Percentiles rank a stretch among this genome's conserved stretches.
These are phyloP conservation scores for Silene noctiflora DNA, from an alignment of 179 eudicot genomes.

Conservation along the genomic window DNA sequence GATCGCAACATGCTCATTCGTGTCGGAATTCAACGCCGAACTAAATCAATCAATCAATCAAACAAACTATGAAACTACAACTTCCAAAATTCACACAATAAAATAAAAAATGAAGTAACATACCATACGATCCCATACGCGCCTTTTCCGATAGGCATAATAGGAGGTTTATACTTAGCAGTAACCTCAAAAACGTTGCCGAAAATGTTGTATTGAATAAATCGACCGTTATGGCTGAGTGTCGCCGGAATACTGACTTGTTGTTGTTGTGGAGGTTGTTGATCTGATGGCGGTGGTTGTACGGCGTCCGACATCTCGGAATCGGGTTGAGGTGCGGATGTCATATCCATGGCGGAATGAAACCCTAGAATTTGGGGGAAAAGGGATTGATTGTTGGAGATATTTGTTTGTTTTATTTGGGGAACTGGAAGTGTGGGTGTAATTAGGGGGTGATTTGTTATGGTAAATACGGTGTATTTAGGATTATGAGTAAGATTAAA, in stretches of 20 bases:
- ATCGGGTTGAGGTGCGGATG: slow-evolving; percentile 25
- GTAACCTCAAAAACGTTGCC: slow-evolving; percentile 90
- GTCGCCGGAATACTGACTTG: slow-evolving; percentile 60
- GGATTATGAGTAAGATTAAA: not conserved
- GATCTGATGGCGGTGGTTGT: slow-evolving; percentile 7
- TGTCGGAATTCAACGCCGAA: slow-evolving; percentile 88
- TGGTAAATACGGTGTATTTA: not conserved
- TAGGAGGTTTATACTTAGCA: slow-evolving; percentile 75
- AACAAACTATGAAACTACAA: slow-evolving; percentile 1
- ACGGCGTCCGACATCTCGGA: slow-evolving; percentile 31
- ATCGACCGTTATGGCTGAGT: slow-evolving; percentile 70
- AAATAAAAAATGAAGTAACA: not conserved
- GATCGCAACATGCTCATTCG: slow-evolving; percentile 74
- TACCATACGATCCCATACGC: slow-evolving; percentile 99
- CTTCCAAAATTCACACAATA: not conserved
- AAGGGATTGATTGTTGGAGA: not conserved
- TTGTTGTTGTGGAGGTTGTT: slow-evolving; percentile 13
- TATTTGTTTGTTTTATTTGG: not conserved
- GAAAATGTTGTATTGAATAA: slow-evolving; percentile 78
- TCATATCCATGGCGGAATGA: slow-evolving; percentile 21
- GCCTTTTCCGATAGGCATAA: slow-evolving; percentile 90
- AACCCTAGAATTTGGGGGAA: slow-evolving; percentile 17
- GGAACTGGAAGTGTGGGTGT: no score
- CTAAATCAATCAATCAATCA: slow-evolving; percentile 30
- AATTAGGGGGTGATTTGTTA: not conserved